Evolutionary conservation across 176 grass and related monocot genomes (phyloP).

Genomic region (Aechmea fasciata): DNA sequence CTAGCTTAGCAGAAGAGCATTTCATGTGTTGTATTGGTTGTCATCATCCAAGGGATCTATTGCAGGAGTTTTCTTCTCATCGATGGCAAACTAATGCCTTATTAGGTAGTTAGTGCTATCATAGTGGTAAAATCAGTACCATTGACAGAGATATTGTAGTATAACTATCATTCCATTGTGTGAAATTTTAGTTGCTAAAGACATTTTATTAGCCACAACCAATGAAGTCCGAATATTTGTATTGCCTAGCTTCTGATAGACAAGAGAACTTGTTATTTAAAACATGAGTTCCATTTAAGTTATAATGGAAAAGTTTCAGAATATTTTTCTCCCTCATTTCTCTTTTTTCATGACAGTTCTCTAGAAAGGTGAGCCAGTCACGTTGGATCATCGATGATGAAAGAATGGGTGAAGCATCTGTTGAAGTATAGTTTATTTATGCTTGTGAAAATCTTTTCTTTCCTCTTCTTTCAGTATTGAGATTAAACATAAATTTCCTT

Average conservation of each 20-base stretch:
- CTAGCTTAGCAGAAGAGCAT: background rate
- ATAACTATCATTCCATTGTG: background rate
- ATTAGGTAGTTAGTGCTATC: background rate
- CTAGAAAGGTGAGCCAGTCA: conserved; percentile 94
- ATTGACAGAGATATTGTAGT: background rate
- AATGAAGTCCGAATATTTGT: no score
- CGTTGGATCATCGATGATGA: conserved; percentile 99
- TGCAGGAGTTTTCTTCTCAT: background rate
- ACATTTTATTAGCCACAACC: no score
- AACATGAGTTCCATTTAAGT: background rate
- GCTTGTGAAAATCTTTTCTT: conserved; percentile 1
- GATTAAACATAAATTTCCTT: conserved; percentile 4
- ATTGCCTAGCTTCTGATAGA: no score
- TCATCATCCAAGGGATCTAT: background rate
- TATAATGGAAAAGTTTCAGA: conserved; percentile 1
- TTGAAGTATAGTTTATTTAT: conserved; percentile 47
- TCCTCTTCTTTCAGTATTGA: background rate
- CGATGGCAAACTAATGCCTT: background rate
- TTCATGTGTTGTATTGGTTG: background rate
- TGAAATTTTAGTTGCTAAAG: background rate
- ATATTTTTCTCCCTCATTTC: conserved; percentile 2
- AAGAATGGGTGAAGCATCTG: conserved; percentile 96
- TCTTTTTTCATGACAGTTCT: conserved; percentile 45
- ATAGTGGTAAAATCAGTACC: background rate
- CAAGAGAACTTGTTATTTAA: background rate